Evolutionary conservation across 164 flowering plant species (phyloP).

Genomic region (Dillenia turbinata): DNA sequence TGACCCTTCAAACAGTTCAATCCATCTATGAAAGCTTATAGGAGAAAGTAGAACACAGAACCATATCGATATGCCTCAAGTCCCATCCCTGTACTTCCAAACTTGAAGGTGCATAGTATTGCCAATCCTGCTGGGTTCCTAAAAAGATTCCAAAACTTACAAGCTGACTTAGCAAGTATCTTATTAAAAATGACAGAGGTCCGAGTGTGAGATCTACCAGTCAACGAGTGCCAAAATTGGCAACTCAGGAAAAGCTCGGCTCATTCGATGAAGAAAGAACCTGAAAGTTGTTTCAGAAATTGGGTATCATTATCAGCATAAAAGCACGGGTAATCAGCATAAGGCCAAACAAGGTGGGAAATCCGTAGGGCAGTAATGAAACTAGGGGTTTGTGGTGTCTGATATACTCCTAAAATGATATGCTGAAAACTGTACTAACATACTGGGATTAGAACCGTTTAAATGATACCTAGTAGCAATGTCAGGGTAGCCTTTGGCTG

Average conservation of each 20-base stretch:
- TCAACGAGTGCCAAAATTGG: slow-evolving; percentile 85
- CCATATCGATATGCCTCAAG: slow-evolving; percentile 94
- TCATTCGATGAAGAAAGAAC: slow-evolving; percentile 79
- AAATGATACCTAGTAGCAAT: slow-evolving; percentile 78
- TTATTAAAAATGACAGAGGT: background rate
- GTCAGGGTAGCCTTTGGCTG: slow-evolving; percentile 98
- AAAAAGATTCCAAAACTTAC: background rate
- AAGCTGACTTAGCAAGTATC: background rate
- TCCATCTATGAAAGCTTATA: slow-evolving; percentile 95
- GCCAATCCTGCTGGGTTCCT: slow-evolving; percentile 98
- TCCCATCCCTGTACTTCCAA: slow-evolving; percentile 96
- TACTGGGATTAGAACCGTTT: background rate
- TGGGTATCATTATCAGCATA: background rate
- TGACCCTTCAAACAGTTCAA: background rate
- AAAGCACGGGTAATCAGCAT: background rate
- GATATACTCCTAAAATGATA: background rate
- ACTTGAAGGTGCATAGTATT: slow-evolving; percentile 86
- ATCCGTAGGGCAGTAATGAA: too few species aligned
- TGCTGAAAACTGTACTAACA: background rate
- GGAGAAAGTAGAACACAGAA: slow-evolving; percentile 15
- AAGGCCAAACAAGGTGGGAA: too few species aligned
- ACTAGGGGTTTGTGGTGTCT: background rate
- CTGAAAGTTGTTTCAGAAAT: slow-evolving; percentile 26
- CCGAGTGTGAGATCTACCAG: slow-evolving; percentile 44
- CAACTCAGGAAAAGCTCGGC: slow-evolving; percentile 58